Percentiles rank a stretch among this genome's conserved stretches.
Conservation (phyloP, 148 eudicot species). For the Polygonum aviculare region DNA sequence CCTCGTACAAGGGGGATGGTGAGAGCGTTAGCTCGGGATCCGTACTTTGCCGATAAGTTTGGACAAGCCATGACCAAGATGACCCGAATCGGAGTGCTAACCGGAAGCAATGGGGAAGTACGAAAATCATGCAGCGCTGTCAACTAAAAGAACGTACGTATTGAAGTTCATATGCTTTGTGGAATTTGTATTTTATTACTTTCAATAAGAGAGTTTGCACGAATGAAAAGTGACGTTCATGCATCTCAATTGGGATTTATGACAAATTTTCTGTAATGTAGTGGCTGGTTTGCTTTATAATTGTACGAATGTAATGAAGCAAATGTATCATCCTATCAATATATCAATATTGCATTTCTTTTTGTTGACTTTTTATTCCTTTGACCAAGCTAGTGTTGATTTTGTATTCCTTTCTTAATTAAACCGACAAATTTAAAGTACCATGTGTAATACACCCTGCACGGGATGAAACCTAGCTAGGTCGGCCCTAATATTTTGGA, state of each 20-base stretch:
- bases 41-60: slow-evolving; percentile 10
- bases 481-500: too few species aligned
- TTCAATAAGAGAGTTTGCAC: not conserved
- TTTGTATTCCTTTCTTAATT: too few species aligned
- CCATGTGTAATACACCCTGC: too few species aligned
- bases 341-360: too few species aligned
- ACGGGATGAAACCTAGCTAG: too few species aligned
- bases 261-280: not conserved
- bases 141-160: too few species aligned
- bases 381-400: too few species aligned
- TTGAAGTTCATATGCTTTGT: too few species aligned
- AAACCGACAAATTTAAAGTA: too few species aligned
- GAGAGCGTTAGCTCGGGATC: not conserved
- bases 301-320: not conserved
- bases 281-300: not conserved
- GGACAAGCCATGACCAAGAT: slow-evolving; percentile 18
- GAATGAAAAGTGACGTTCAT: not conserved
- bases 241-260: not conserved
- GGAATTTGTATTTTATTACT: not conserved
- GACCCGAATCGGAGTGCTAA: slow-evolving; percentile 8
- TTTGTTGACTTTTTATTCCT: too few species aligned
- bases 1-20: slow-evolving; percentile 1
- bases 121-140: slow-evolving; percentile 10
- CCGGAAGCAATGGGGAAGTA: slow-evolving; percentile 14
- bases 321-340: too few species aligned